Percentiles rank a stretch among this genome's conserved stretches.
phyloP scores from a whole-genome alignment of 2,329 filamentous ascomycete species.

The Calonectria fujianensis region DNA sequence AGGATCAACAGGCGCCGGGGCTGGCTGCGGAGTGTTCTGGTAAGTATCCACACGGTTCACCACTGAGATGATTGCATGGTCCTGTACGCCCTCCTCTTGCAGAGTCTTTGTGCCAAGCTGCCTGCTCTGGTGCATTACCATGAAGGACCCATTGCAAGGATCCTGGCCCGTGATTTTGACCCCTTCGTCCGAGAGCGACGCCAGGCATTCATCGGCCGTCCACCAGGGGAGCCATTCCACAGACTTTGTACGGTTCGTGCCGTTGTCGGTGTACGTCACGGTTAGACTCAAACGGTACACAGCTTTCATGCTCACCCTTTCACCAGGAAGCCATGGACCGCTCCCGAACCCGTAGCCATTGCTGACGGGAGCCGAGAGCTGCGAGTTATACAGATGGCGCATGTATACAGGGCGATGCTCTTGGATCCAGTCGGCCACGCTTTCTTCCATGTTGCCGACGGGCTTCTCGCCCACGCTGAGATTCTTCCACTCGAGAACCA shows the following conservation, averaged over 20 bases:
- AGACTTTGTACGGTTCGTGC: neutral
- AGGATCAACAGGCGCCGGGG: neutral
- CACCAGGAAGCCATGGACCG: constrained; percentile 15
- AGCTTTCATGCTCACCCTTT: neutral
- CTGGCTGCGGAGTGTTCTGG: neutral
- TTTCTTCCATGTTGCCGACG: neutral
- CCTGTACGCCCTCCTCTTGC: constrained; percentile 2
- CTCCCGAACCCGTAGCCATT: neutral
- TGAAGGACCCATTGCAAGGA: neutral
- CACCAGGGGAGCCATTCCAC: constrained; percentile 31
- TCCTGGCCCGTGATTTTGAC: neutral
- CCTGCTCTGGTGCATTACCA: neutral
- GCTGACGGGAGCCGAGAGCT: neutral
- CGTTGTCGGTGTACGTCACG: neutral
- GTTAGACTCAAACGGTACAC: constrained; percentile 9
- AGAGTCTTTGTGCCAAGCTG: neutral
- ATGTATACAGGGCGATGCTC: constrained; percentile 24
- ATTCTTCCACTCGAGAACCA: constrained; percentile 12
- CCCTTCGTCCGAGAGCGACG: neutral
- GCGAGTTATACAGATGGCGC: constrained; percentile 20
- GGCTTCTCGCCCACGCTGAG: neutral
- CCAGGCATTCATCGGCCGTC: neutral
- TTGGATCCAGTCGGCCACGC: neutral
- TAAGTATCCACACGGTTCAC: neutral
- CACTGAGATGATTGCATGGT: constrained; percentile 12